These are phyloP conservation scores for Erysimum pusillum DNA, from an alignment of 441 rosid species.

Conservation along the genomic window DNA sequence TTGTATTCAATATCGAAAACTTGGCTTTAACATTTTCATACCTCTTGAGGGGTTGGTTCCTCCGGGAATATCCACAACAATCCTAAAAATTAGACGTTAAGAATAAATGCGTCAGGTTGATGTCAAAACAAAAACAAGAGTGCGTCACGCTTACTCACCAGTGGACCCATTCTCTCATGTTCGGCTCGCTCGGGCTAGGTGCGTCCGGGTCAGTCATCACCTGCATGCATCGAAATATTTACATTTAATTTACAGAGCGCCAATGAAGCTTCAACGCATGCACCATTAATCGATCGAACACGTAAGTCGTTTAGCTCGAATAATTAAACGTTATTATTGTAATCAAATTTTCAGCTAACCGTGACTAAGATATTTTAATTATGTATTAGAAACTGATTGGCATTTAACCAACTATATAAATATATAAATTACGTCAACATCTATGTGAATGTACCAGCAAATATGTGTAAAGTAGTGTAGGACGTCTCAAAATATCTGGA, in stretches of 20 bases:
- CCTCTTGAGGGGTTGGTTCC: slow-evolving; percentile 67
- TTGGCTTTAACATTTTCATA: slow-evolving; percentile 10
- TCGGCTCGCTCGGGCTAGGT: slow-evolving; percentile 94
- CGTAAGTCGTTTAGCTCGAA: neutral
- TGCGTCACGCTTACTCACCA: slow-evolving; percentile 56
- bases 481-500: neutral
- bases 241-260: slow-evolving; percentile 10
- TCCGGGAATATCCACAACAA: slow-evolving; percentile 79
- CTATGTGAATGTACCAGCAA: slow-evolving; percentile 14
- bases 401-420: neutral
- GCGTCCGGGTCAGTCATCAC: slow-evolving; percentile 96
- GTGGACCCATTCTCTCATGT: slow-evolving; percentile 86
- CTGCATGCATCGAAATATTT: slow-evolving; percentile 42
- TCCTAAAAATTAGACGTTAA: slow-evolving; percentile 55
- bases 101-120: neutral
- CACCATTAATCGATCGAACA: neutral
- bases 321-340: neutral
- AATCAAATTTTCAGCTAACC: slow-evolving; percentile 14
- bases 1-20: neutral
- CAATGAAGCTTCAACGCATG: slow-evolving; percentile 17
- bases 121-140: neutral
- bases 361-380: neutral
- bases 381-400: neutral
- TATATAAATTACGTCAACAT: slow-evolving; percentile 21
- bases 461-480: neutral